Base-by-base conservation (phyloP, 2,329 filamentous ascomycete genomes). In the Malbranchea zuffiana region DNA sequence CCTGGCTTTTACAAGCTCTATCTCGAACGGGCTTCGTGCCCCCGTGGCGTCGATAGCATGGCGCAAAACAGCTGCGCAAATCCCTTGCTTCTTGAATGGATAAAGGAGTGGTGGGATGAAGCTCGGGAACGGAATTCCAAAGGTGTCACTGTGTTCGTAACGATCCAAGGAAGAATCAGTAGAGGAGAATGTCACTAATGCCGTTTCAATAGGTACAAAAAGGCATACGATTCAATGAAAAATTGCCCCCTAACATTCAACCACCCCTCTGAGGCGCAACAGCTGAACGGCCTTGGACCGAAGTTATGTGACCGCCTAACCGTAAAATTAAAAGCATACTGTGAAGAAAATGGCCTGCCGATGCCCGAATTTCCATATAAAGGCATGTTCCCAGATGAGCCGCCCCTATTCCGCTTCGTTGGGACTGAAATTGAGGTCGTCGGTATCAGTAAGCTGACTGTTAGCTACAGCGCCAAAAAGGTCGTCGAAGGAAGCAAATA, bases 141-240 rank as follows among this genome's bases (percentile, higher is more conserved):
- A 53, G 80, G 79, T 15, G 61, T 76, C 16, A 74, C 69, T 32
- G 62, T 66, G 63, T 69, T 38, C 26, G 56, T 51, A 35, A 39
- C 13, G 5, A 8, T 25, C 16, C 18, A 29, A 11, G 16, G 21
- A 13, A 11, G 16, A 26, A 13, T 1, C 13, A 3, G 3, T 2
- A n/a, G n/a, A n/a, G n/a, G n/a, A n/a, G n/a, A n/a, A n/a, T n/a
- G n/a, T n/a, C n/a, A 32, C 29, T 38, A 15, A 34, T 21, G 16
- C 3, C 18, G 10, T 18, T 18, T n/a, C n/a, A 30, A 3, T n/a
- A 78, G 74, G 0, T 88, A 86, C 56, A 80, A 74, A 45, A 75
- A 79, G 48, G 83, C 83, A 1, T 84, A 84, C 51, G 71, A 83
- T 40, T 81, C 82, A 2, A 72, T 90, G 56, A 82, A 78, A 57